Base-by-base conservation (phyloP, 257 asterid genomes). In the Sherardia arvensis region DNA sequence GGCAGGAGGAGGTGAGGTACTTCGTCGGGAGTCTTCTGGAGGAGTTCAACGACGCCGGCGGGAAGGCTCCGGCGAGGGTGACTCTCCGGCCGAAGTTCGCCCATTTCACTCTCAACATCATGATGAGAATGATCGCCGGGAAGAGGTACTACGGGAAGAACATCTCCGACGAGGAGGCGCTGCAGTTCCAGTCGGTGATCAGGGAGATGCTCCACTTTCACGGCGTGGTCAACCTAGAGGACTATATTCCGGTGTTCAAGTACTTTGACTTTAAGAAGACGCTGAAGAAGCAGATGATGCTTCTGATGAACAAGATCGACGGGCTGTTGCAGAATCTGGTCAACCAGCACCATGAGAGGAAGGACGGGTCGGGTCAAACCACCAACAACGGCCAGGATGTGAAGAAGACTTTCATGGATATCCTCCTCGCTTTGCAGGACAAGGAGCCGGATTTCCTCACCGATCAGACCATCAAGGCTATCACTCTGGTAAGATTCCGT, bases 141-240 rank as follows among this genome's bases (percentile, higher is more conserved):
- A 74, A 74, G 49, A 53, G 80, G 18, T 78, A 67, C 27, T 78
- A 61, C 27, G 80, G 80, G 3, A 69, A 65, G 49, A 65, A 68
- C 1, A 66, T 28, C 29, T 62, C 61, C 67, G 67, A 60, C 2
- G 70, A 64, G 47, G 74, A 78, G 64, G 77, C 74, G 11, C 65
- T 56, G 43, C 34, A n/a, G 67, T 69, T 73, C 29, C 61, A 65
- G n/a, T 61, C 32, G 22, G 40, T 72, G 57, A 65, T 74, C 1
- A 54, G 68, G 43, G 76, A 69, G 47, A 61, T 64, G 34, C 36
- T 73, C n/a, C 69, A 68, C 27, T 25, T 77, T 29, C 59, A 54
- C 8, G 67, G 66, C 18, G 66, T 68, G 8, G 60, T 72, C 0
- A 77, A 77, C 22, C 67, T 66, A 3, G 70, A 45, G 1, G 81